Conservation (phyloP, 371 early-diverging fungal species). For the Mucor sp. region DNA sequence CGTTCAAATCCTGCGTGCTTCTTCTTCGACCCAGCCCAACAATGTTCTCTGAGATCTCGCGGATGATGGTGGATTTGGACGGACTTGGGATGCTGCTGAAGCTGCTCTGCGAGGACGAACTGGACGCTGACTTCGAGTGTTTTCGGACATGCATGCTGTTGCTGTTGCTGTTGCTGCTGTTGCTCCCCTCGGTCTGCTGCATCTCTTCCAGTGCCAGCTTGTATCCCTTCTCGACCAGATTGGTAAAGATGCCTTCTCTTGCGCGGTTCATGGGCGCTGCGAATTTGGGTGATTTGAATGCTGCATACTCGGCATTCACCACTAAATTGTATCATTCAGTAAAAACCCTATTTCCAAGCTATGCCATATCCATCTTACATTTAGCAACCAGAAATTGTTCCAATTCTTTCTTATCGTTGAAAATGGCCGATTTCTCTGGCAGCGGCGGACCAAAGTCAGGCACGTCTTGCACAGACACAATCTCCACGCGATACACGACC, state of each 20-base stretch:
- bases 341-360: not conserved
- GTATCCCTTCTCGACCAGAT: conserved; percentile 44
- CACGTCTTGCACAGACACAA: conserved; percentile 66
- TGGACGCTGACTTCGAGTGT: conserved; percentile 42
- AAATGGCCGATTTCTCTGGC: conserved; percentile 59
- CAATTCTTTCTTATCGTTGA: conserved; percentile 51
- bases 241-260: conserved; percentile 57
- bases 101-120: conserved; percentile 27
- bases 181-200: conserved; percentile 4
- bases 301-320: conserved; percentile 83
- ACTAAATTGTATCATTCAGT: conserved; percentile 21
- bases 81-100: conserved; percentile 16
- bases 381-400: conserved; percentile 67
- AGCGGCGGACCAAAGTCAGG: conserved; percentile 70
- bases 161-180: no score
- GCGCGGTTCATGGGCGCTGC: conserved; percentile 60
- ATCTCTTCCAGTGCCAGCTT: conserved; percentile 8
- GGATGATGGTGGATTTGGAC: conserved; percentile 38
- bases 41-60: conserved; percentile 34
- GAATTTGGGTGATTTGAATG: conserved; percentile 74
- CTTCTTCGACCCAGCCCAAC: conserved; percentile 29
- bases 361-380: conserved; percentile 28
- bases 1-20: conserved; percentile 27
- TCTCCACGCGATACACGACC: conserved; percentile 52
- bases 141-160: conserved; percentile 8